These are phyloP conservation scores for Phellinidium pouzarii DNA, from an alignment of 1,284 basidiomycete species.

Conservation along the genomic window DNA sequence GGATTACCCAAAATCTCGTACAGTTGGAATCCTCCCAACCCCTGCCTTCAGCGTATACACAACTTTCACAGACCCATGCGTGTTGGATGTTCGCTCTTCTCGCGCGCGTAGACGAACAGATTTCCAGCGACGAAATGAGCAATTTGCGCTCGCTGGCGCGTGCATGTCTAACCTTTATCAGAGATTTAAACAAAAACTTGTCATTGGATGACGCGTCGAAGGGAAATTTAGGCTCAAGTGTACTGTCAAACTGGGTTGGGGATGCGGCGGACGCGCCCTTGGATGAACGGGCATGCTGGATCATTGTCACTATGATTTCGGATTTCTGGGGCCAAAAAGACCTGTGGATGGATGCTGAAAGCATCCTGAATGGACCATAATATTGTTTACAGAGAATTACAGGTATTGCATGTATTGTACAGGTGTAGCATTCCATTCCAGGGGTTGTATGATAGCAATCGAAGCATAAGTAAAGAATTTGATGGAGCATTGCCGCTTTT, in stretches of 20 bases:
- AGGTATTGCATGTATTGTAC: neutral
- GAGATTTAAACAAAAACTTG: conserved; percentile 30
- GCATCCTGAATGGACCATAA: conserved; percentile 19
- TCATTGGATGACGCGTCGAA: too few relatives aligned
- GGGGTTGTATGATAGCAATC: neutral
- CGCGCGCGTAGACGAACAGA: conserved; percentile 60
- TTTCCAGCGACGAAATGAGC: conserved; percentile 75
- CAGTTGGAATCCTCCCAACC: conserved; percentile 29
- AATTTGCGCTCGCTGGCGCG: conserved; percentile 74
- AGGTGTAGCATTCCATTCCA: neutral
- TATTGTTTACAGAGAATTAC: neutral
- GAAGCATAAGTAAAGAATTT: neutral
- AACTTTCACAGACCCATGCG: conserved; percentile 58
- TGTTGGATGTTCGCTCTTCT: conserved; percentile 84
- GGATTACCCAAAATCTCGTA: conserved; percentile 61
- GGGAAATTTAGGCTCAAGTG: conserved; percentile 2
- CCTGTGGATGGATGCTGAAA: conserved; percentile 74
- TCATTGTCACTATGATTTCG: conserved; percentile 67
- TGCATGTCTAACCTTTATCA: conserved; percentile 57
- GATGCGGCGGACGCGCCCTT: conserved; percentile 26
- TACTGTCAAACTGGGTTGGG: conserved; percentile 13
- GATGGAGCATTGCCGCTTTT: conserved; percentile 11
- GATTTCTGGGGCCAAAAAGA: conserved; percentile 84
- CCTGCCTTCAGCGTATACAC: conserved; percentile 27
- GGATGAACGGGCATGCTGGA: conserved; percentile 71